Evolutionary conservation across 2,329 filamentous ascomycete species (phyloP), one percentile per base, ranked within the genome.

Genomic region (Ascochyta lentis): DNA sequence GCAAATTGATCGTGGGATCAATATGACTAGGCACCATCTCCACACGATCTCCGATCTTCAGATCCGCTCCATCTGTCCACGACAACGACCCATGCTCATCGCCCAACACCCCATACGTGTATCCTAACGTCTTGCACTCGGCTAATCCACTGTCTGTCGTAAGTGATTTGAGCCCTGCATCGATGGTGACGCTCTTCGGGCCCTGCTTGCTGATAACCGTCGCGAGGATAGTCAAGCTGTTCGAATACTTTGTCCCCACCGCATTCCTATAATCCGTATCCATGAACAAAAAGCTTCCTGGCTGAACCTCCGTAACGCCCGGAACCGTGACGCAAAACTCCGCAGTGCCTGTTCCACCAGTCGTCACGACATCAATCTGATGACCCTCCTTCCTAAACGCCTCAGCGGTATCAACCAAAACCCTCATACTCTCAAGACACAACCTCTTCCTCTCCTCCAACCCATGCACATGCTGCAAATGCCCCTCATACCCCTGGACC

Each of bases 261-360:
- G 82, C 82, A 47, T 81, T 80, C 3, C 81, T 77, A 60, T 84
- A 84, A 61, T 84, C 82, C 2, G 81, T 82, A 53, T 84, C 82
- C 82, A 84, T 84, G 64, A 84, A 84, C 51, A 84, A 77, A 55
- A 84, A 84, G 0, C 79, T 82, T 0, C 82, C 82, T 0, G 82
- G 82, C 61, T 84, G 82, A 1, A 84, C 71, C 60, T 84, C 82
- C 1, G 81, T 84, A 0, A 84, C 76, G 0, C 81, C 82, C 0
- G 78, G 76, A 0, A 82, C 80, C 0, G 70, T 76, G 1, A 77
- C 81, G 50, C 82, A 84, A 60, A 84, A 83, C 56, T 84, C 81
- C 2, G 77, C 80, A 1, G 81, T 84, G 7, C 81, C 81, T 0
- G 81, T 83, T 0, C 81, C 81, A 1, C 81, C 81, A 0, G 79